Conservation (phyloP, 257 asterid genomes). For the Lycium barbarum region DNA sequence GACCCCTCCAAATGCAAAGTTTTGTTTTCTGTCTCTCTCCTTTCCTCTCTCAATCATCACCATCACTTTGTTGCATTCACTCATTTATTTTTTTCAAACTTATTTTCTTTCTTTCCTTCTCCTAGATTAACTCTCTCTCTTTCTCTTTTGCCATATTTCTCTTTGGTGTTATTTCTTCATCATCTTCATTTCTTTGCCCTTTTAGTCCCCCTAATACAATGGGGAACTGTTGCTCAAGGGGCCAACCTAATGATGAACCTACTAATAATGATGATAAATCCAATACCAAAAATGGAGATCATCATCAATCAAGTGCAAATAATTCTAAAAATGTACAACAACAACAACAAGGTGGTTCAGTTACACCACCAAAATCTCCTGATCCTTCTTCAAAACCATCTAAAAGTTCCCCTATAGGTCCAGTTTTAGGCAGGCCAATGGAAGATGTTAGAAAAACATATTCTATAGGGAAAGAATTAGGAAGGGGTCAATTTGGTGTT, state of each 20-base stretch:
- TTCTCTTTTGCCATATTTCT: neutral
- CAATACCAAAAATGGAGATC: neutral
- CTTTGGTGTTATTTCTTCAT: conserved; percentile 17
- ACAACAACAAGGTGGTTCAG: neutral
- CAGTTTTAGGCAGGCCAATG: conserved; percentile 86
- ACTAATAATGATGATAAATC: neutral
- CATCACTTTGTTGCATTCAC: conserved; percentile 14
- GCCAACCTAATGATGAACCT: neutral
- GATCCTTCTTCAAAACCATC: conserved; percentile 44
- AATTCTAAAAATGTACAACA: neutral
- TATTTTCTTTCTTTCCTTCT: neutral
- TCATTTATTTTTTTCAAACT: neutral
- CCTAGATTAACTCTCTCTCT: conserved; percentile 21
- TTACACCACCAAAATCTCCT: conserved; percentile 39
- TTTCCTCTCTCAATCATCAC: neutral
- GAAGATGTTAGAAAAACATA: conserved; percentile 65
- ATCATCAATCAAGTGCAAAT: neutral
- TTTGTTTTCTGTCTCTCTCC: neutral
- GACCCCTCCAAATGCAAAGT: too few relatives aligned
- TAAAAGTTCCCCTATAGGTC: conserved; percentile 57
- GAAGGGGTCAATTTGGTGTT: conserved; percentile 58
- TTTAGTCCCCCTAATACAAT: conserved; percentile 24
- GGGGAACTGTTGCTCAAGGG: conserved; percentile 36
- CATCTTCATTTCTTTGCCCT: conserved; percentile 22
- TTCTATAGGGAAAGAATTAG: conserved; percentile 86